These are phyloP conservation scores for Xanthoconium stramineum DNA, from an alignment of 768 basidiomycete species.

Conservation along the genomic window DNA sequence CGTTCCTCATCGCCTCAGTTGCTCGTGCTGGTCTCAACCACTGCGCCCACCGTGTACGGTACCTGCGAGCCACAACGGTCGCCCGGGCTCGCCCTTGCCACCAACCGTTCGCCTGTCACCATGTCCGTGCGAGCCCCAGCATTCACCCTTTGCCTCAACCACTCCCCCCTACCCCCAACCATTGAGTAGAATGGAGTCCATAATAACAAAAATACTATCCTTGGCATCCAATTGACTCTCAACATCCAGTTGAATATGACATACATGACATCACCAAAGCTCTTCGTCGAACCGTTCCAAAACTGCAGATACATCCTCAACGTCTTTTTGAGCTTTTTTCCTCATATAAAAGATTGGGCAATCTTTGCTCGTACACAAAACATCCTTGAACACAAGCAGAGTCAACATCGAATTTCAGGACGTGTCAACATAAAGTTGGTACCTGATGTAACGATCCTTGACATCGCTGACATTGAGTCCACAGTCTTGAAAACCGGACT, in stretches of 20 bases:
- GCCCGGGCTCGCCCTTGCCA: too few species aligned
- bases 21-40: too few species aligned
- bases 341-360: slow-evolving; percentile 99
- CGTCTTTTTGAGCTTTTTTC: slow-evolving; percentile 98
- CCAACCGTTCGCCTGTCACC: too few species aligned
- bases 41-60: too few species aligned
- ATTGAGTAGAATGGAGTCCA: too few species aligned
- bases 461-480: slow-evolving; percentile 99
- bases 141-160: too few species aligned
- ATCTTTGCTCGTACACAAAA: slow-evolving; percentile 93
- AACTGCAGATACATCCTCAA: slow-evolving; percentile 75
- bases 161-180: too few species aligned
- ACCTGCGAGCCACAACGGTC: too few species aligned
- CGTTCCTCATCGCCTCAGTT: too few species aligned
- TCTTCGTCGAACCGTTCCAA: slow-evolving; percentile 84
- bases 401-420: not conserved
- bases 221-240: too few species aligned
- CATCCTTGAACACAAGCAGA: slow-evolving; percentile 57
- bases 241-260: not conserved
- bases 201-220: too few species aligned
- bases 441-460: slow-evolving; percentile 97
- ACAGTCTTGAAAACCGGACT: slow-evolving; percentile 88
- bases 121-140: too few species aligned
- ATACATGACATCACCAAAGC: slow-evolving; percentile 47
- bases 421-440: not conserved